phyloP scores from a whole-genome alignment of 148 eudicot species.

The Euryodendron excelsum region DNA sequence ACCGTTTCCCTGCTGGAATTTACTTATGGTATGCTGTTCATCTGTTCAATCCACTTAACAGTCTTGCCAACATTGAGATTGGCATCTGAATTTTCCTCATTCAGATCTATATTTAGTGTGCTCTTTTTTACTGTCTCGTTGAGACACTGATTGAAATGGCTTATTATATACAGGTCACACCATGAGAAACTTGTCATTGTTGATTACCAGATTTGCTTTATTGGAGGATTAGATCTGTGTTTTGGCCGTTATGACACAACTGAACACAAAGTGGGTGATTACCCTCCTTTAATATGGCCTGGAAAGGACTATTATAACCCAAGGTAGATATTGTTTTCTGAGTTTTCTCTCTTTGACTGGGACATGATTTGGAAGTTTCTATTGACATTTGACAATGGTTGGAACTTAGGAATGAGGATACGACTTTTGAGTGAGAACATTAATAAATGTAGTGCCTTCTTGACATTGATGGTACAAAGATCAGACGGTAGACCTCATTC shows the following conservation, averaged over 20 bases:
- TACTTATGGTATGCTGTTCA: slow-evolving; percentile 72
- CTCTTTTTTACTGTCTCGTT: background rate
- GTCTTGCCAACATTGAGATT: slow-evolving; percentile 1
- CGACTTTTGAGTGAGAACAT: background rate
- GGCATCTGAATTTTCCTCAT: background rate
- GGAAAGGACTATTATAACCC: slow-evolving; percentile 99
- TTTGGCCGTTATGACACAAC: slow-evolving; percentile 91
- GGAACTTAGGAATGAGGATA: too few species aligned
- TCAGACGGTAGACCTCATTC: background rate
- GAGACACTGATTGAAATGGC: background rate
- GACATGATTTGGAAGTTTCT: background rate
- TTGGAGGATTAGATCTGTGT: slow-evolving; percentile 97
- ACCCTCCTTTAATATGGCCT: slow-evolving; percentile 79
- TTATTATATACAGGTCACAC: slow-evolving; percentile 69
- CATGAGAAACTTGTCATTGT: slow-evolving; percentile 96
- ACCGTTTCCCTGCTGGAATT: slow-evolving; percentile 89
- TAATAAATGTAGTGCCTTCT: background rate
- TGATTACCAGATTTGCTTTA: slow-evolving; percentile 78
- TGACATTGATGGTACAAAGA: background rate
- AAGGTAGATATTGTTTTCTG: slow-evolving; percentile 40
- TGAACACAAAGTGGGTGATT: slow-evolving; percentile 83
- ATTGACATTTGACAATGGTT: too few species aligned
- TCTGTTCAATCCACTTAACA: slow-evolving; percentile 10
- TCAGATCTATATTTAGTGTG: background rate
- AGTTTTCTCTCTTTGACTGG: slow-evolving; percentile 5